Conservation (phyloP, 768 basidiomycete genomes). For the Pholiota conissans region DNA sequence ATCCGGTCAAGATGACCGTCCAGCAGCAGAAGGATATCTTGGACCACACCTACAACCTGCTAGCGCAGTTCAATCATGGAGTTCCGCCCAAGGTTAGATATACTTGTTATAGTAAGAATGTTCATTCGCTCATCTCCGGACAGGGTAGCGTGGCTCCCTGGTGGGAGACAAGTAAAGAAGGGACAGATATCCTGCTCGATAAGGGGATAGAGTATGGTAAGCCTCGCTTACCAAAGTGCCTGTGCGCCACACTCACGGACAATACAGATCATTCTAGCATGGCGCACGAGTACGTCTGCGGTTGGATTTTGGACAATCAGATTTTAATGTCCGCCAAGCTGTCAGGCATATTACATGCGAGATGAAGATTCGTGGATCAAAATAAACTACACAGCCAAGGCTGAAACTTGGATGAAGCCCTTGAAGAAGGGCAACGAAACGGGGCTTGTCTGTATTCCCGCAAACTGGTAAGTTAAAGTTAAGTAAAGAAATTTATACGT, state of each 20-base stretch:
- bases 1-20: slow-evolving; percentile 56
- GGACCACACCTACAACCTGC: slow-evolving; percentile 61
- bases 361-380: slow-evolving; percentile 73
- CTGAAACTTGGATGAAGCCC: slow-evolving; percentile 75
- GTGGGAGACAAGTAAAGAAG: slow-evolving; percentile 78
- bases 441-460: slow-evolving; percentile 60
- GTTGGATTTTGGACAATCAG: slow-evolving; percentile 54
- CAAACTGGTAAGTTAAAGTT: slow-evolving; percentile 65
- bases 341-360: slow-evolving; percentile 67
- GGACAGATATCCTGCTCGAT: slow-evolving; percentile 60
- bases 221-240: background rate
- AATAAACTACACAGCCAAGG: slow-evolving; percentile 60
- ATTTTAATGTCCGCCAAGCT: slow-evolving; percentile 39
- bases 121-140: background rate
- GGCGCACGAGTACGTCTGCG: slow-evolving; percentile 49
- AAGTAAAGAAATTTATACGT: background rate
- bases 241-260: background rate
- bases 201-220: slow-evolving; percentile 76
- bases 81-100: slow-evolving; percentile 45
- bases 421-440: slow-evolving; percentile 63
- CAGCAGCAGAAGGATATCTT: slow-evolving; percentile 74
- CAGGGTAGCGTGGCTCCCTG: slow-evolving; percentile 71
- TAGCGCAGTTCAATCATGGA: slow-evolving; percentile 66
- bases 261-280: slow-evolving; percentile 58
- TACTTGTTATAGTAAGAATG: background rate